Evolutionary conservation across 1,284 basidiomycete genomes (phyloP).

Genomic region (Ustilago shanxiensis): DNA sequence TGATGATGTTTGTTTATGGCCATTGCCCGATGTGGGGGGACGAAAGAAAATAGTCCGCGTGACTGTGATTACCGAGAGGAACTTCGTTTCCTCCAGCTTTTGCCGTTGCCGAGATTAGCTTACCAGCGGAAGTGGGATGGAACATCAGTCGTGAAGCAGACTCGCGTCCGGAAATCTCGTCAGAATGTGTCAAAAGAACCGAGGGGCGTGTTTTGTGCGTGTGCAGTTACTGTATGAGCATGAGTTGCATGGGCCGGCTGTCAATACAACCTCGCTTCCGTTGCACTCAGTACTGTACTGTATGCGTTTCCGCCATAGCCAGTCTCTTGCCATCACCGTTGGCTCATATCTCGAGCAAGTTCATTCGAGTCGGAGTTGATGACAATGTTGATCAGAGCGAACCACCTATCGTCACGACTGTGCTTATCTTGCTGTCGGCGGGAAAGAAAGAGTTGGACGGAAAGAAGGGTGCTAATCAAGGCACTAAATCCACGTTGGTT

Average conservation of each 20-base stretch:
- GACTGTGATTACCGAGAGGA: background rate
- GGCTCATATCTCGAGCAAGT: background rate
- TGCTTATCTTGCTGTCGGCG: too few relatives aligned
- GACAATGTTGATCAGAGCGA: background rate
- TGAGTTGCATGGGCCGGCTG: background rate
- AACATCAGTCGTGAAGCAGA: background rate
- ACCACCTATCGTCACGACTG: too few relatives aligned
- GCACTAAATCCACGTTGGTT: background rate
- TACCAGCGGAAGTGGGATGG: background rate
- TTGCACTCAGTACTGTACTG: background rate
- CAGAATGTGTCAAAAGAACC: background rate
- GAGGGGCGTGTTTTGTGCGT: background rate
- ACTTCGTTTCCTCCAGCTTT: background rate
- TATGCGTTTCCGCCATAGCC: background rate
- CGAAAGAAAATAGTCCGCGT: background rate
- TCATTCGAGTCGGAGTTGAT: background rate
- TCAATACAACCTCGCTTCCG: conserved; percentile 3
- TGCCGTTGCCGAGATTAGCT: conserved; percentile 2
- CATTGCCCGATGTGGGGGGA: background rate
- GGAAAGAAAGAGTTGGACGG: too few relatives aligned
- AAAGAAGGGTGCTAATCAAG: too few relatives aligned
- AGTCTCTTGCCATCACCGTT: background rate
- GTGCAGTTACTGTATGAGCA: background rate
- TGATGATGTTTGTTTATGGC: background rate
- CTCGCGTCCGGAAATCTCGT: conserved; percentile 1